Evolutionary conservation across 192 early-diverging fungal species (phyloP).

Genomic region (Entophlyctis luteolus): DNA sequence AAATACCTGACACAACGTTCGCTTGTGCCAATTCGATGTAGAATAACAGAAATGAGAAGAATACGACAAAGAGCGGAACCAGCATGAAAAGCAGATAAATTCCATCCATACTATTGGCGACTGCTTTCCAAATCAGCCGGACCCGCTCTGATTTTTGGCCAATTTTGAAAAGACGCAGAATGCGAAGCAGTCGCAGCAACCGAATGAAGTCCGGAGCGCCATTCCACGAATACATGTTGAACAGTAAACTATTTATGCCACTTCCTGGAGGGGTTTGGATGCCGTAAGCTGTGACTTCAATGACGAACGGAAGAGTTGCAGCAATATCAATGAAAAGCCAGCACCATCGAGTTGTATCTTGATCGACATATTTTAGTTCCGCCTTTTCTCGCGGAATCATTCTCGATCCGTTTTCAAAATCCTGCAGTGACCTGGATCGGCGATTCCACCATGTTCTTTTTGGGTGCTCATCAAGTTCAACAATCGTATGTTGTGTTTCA

Average conservation of each 20-base stretch:
- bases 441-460: no score
- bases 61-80: slow-evolving; percentile 7
- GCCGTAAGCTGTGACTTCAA: neutral
- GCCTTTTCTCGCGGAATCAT: neutral
- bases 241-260: neutral
- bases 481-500: no score
- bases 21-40: neutral
- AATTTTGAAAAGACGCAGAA: neutral
- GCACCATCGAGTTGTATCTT: neutral
- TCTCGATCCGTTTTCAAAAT: neutral
- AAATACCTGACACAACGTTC: neutral
- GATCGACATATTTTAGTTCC: neutral
- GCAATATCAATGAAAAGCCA: neutral
- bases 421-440: neutral
- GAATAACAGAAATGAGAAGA: neutral
- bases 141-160: neutral
- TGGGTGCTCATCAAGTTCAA: no score
- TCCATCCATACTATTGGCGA: neutral
- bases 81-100: neutral
- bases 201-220: neutral
- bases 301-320: neutral
- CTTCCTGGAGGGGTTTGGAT: neutral
- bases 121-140: slow-evolving; percentile 2
- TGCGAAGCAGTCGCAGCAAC: neutral
- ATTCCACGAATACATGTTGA: neutral